Evolutionary conservation across 371 early-diverging fungal species (phyloP), one percentile per base, ranked within the genome.

Genomic region (Rozella allomycis): DNA sequence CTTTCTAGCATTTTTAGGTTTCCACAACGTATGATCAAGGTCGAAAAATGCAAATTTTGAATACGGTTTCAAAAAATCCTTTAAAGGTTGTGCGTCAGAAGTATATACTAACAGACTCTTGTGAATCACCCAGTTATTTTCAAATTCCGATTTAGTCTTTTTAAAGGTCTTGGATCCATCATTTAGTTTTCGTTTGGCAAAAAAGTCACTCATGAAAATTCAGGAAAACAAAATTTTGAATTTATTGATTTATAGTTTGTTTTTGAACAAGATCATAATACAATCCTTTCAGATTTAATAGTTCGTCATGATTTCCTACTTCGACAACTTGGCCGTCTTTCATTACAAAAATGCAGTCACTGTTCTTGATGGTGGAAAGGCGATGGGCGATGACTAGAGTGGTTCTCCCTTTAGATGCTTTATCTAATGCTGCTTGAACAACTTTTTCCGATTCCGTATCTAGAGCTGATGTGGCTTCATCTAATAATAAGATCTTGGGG

Each of bases 301-400:
- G 18, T 22, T 40, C 39, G 5, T 35, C 25, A 28, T 40, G 40
- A 10, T 40, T 23, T 14, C 40, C 40, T 13, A 22, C 6, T 26
- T 40, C 38, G 5, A 40, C 23, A 10, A 40, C 17, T 19, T n/a
- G 22, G 17, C 40, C 40, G 4, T 18, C 25, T 36, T 47, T 14
- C 45, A 47, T 28, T 2, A 41, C 37, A 17, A 41, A 35, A 26
- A 55, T 43, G 17, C 33, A 35, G 30, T 55, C 50, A 37, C 45
- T 42, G 13, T 40, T 17, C 17, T 26, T 16, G 12, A 65, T 50
- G 7, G 69, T 66, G 17, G 61, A 55, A 23, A 93, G 50, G 17
- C 93, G 72, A 50, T 91, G 91, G 1, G 91, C 90, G 46, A 93
- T 76, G 3, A 85, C 74, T 30, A 97, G 69, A 1, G 88, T 85